Evolutionary conservation across 2,329 filamentous ascomycete genomes (phyloP), one percentile per base, ranked within the genome.

Genomic region (Nemania bipapillata): DNA sequence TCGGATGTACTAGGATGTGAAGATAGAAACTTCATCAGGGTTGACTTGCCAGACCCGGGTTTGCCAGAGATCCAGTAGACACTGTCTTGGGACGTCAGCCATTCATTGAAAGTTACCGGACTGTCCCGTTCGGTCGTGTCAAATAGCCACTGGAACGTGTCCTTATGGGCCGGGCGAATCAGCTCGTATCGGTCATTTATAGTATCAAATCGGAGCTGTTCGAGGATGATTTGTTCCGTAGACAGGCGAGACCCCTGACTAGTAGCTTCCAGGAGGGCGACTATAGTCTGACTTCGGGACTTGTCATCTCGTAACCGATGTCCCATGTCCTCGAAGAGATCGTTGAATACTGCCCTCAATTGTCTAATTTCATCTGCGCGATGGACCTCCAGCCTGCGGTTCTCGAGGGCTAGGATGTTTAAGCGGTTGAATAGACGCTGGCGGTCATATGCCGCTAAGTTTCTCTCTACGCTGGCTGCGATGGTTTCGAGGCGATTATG

Each of bases 1-100:
- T 71, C n/a, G 1, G 40, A 15, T 0, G 77, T 79, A 2, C 62
- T 45, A 0, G 40, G 3, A 57, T 65, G 60, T 8, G 52, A 24
- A 5, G 47, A 50, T 0, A 73, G 35, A 47, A 59, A 70, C 12
- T 69, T 70, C 65, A 73, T 72, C 3, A 73, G 54, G 1, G 70
- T 73, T 9, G 71, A 73, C 28, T 73, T 73, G 8, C 71, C 71
- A 24, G 58, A 65, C 8, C 71, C 71, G 2, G 71, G 64, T 28
- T 72, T 73, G 9, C 72, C 72, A 15, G 50, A 49, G 32, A 73
- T 58, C 70, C 69, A 73, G 37, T 65, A 73, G 20, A 70, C 30
- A 12, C 54, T 61, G 7, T 53, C 15, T 3, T 32, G 4, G 2
- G 12, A 17, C 1, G 12, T 30, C 4, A 53, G 28, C 50, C 50